Base-by-base conservation (phyloP, 1,284 basidiomycete species). In the Papiliotrema nemorosa region DNA sequence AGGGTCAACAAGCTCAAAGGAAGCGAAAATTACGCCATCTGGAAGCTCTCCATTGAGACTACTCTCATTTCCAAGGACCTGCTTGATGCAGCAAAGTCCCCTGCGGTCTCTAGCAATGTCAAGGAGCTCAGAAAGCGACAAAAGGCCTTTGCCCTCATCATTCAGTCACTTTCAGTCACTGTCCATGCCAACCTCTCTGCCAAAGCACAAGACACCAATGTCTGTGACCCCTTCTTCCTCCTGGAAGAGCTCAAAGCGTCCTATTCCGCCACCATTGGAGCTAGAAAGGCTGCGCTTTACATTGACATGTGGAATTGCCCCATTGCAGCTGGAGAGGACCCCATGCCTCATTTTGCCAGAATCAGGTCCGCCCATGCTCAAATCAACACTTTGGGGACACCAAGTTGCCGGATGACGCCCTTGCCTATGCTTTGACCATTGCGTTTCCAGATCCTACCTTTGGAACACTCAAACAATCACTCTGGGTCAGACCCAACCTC, bases 331-430 rank as follows among this genome's bases (percentile, higher is more conserved):
- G 51, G 51, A 12, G 51, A 54, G 16, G 36, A 45, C 22, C 47
- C 42, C 6, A 27, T 7, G 4, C 31, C 31, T 5, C 24, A 16
- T 3, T 26, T 50, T 21, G 43, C 49, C 20, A 18, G 35, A 26
- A 42, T 50, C 22, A 25, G 35, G 29, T 54, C 53, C 14, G 49
- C 49, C 1, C 44, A 50, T 43, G 37, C 53, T 38, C 53, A 54
- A 27, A 46, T 54, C 47, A 31, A 31, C 29, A 47, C 9, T 14
- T 7, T 14, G 14, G 29, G 29, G 9, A 14, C 7, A 14, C 9
- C 29, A 31, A 31, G n/a, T 48, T 26, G 26, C 7, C 14, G n/a
- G 48, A 50, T 25, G 18, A 38, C 20, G 31, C 46, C 34, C 43
- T 49, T 9, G 51, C 45, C 26, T 53, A 48, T 45, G 51, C 46